Conservation (phyloP, 176 grass and related monocot species). For the Leersia perrieri region DNA sequence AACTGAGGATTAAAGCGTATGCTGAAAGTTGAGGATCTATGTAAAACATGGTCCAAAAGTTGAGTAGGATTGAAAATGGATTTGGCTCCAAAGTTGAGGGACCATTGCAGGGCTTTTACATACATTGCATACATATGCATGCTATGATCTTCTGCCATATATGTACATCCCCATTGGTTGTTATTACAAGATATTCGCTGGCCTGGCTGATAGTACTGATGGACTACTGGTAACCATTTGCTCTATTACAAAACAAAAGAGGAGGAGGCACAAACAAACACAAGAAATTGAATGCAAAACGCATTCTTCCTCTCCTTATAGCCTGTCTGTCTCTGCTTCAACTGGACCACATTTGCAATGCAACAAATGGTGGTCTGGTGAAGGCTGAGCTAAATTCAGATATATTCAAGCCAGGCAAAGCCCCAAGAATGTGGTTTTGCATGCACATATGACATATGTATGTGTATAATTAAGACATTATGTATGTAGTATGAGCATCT, state of each 20-base stretch:
- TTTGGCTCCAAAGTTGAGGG: neutral
- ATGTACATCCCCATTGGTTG: neutral
- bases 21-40: neutral
- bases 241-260: neutral
- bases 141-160: conserved; percentile 7
- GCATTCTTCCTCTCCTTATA: conserved; percentile 35
- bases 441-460: too few relatives aligned
- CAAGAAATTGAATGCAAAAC: conserved; percentile 36
- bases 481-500: conserved; percentile 26
- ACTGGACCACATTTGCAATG: conserved; percentile 34
- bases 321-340: conserved; percentile 7
- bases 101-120: neutral
- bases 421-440: conserved; percentile 28
- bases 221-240: neutral
- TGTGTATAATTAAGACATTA: conserved; percentile 6
- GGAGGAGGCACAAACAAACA: neutral
- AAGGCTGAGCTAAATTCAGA: conserved; percentile 25
- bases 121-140: neutral
- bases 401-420: conserved; percentile 35
- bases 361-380: conserved; percentile 24
- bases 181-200: conserved; percentile 1
- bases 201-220: conserved; percentile 1
- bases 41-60: neutral
- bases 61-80: neutral
- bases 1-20: neutral